Conservation (phyloP, 2,329 filamentous ascomycete species). For the Hymenoscyphus salicellus region DNA sequence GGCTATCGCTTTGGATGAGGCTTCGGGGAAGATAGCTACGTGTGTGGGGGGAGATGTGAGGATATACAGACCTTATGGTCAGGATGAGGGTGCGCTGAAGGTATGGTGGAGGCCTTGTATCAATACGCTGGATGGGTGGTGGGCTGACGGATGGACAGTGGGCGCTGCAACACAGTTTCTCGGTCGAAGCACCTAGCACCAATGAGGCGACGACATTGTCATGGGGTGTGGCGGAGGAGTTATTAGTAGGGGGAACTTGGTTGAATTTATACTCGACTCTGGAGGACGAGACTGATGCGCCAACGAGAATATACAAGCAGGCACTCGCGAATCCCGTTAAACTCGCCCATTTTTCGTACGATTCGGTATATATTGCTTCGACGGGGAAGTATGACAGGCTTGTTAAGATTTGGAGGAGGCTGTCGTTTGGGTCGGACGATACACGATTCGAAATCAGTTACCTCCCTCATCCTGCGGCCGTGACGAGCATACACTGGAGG, state of each 20-base stretch:
- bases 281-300: conserved; percentile 34
- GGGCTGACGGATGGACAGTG: conserved; percentile 46
- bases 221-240: conserved; percentile 83
- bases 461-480: conserved; percentile 73
- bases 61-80: conserved; percentile 73
- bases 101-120: conserved; percentile 45
- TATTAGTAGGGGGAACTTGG: conserved; percentile 70
- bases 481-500: conserved; percentile 87
- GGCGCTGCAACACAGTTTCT: conserved; percentile 61
- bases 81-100: conserved; percentile 69
- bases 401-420: conserved; percentile 87
- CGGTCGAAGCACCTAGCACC: conserved; percentile 42
- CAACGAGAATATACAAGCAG: conserved; percentile 69
- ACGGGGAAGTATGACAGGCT: conserved; percentile 74
- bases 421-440: conserved; percentile 79
- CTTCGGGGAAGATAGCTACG: conserved; percentile 79
- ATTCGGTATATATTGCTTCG: conserved; percentile 82
- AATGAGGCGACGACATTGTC: conserved; percentile 60
- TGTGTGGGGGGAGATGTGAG: conserved; percentile 66
- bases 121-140: background rate
- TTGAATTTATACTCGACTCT: conserved; percentile 65
- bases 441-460: conserved; percentile 89
- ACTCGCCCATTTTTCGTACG: conserved; percentile 76
- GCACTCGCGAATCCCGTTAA: conserved; percentile 69
- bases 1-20: conserved; percentile 77